phyloP scores from a whole-genome alignment of 495 filamentous ascomycete species.

The Penicillium angulare region DNA sequence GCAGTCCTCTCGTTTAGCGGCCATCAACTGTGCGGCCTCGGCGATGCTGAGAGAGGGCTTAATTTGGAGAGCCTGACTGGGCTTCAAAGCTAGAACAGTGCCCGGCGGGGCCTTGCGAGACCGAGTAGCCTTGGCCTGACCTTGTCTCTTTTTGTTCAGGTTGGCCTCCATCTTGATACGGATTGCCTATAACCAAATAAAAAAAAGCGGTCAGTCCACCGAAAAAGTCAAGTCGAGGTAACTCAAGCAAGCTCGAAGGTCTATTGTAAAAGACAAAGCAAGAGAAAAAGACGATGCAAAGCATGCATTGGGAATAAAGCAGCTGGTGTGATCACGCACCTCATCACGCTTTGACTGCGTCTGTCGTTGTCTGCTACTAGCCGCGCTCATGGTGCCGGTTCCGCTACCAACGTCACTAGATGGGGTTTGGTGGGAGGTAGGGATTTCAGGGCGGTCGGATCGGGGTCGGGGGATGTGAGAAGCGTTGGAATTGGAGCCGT shows the following conservation, averaged over 20 bases:
- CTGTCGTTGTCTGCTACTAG: constrained; percentile 79
- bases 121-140: constrained; percentile 69
- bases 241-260: background rate
- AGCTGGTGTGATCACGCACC: constrained; percentile 53
- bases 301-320: background rate
- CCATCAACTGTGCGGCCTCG: constrained; percentile 98
- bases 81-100: constrained; percentile 90
- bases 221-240: background rate
- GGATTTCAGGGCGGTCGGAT: constrained; percentile 70
- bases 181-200: constrained; percentile 69
- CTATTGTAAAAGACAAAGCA: background rate
- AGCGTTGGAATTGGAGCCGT: constrained; percentile 58
- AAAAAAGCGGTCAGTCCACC: constrained; percentile 1
- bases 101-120: constrained; percentile 93
- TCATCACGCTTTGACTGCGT: constrained; percentile 98
- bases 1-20: constrained; percentile 96
- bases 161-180: constrained; percentile 94
- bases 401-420: constrained; percentile 47
- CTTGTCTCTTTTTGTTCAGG: constrained; percentile 93
- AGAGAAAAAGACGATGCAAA: constrained; percentile 6
- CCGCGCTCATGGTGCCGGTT: constrained; percentile 63
- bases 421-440: constrained; percentile 61
- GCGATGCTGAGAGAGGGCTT: constrained; percentile 93
- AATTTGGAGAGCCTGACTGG: constrained; percentile 94
- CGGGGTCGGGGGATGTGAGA: constrained; percentile 85